A percentile compares a stretch with the other conserved stretches of the same genome.
phyloP scores from a whole-genome alignment of 768 basidiomycete genomes.

The Amanita molliuscula region DNA sequence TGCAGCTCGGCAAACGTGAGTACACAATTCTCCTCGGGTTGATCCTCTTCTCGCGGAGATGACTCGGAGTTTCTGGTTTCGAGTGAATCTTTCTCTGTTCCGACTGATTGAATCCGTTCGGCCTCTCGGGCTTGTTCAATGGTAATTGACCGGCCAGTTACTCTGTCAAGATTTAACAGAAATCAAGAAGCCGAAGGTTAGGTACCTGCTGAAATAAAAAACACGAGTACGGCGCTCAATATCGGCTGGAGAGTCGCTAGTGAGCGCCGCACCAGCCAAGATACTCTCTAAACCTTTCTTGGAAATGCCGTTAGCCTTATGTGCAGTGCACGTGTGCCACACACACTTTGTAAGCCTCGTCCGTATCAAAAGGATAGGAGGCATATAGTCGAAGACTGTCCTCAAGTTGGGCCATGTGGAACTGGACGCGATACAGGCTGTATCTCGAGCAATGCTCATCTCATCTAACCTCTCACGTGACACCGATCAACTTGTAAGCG shows the following conservation, averaged over 20 bases:
- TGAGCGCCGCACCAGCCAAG: conserved; percentile 23
- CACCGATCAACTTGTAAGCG: background rate
- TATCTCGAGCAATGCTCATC: background rate
- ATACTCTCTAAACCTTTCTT: conserved; percentile 64
- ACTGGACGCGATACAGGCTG: background rate
- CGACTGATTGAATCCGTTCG: background rate
- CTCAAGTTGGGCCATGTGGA: background rate
- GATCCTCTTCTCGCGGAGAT: background rate
- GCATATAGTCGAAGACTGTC: conserved; percentile 20
- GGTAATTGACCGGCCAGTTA: conserved; percentile 30
- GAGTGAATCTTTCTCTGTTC: background rate
- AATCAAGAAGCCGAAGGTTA: background rate
- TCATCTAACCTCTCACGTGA: conserved; percentile 6
- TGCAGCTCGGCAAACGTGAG: conserved; percentile 63
- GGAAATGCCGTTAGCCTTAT: conserved; percentile 9
- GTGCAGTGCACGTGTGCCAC: background rate
- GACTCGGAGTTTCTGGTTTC: background rate
- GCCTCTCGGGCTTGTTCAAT: conserved; percentile 30
- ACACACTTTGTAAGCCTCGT: conserved; percentile 45
- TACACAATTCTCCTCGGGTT: conserved; percentile 22
- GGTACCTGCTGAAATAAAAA: conserved; percentile 64
- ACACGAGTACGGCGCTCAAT: conserved; percentile 44
- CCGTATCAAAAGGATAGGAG: conserved; percentile 42
- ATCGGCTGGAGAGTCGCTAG: conserved; percentile 24
- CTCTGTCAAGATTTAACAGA: conserved; percentile 15